Percentiles rank a stretch among this genome's conserved stretches.
Conservation (phyloP, 257 asterid genomes). For the Thymus mandschuricus region DNA sequence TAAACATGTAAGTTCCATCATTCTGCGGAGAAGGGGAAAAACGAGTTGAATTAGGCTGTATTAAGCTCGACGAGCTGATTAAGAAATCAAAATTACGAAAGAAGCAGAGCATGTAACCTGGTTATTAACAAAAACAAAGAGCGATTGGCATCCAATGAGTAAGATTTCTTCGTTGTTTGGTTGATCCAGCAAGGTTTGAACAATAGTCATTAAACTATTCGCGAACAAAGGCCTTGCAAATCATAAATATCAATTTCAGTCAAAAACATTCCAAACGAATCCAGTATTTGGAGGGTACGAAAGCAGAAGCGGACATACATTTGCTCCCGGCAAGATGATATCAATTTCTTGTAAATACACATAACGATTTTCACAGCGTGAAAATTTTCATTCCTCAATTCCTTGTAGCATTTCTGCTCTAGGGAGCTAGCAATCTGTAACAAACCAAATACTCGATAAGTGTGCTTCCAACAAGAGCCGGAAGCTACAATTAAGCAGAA, state of each 20-base stretch:
- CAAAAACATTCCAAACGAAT: neutral
- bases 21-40: conserved; percentile 51
- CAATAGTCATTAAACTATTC: conserved; percentile 73
- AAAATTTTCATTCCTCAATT: conserved; percentile 73
- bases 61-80: conserved; percentile 12
- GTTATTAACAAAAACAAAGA: conserved; percentile 88
- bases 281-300: neutral
- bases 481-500: neutral
- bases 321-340: conserved; percentile 86
- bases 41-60: conserved; percentile 23
- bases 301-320: conserved; percentile 53
- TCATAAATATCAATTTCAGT: conserved; percentile 7
- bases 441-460: no score
- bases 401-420: conserved; percentile 96
- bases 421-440: conserved; percentile 76
- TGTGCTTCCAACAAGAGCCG: no score
- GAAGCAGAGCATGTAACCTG: conserved; percentile 52
- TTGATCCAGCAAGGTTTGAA: conserved; percentile 85
- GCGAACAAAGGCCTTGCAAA: conserved; percentile 90
- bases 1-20: conserved; percentile 90
- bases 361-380: conserved; percentile 70
- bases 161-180: conserved; percentile 76
- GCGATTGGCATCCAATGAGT: conserved; percentile 73
- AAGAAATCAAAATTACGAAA: neutral
- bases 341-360: conserved; percentile 78